These are phyloP conservation scores for Lactifluus pinguis DNA, from an alignment of 768 basidiomycete species.

Conservation along the genomic window DNA sequence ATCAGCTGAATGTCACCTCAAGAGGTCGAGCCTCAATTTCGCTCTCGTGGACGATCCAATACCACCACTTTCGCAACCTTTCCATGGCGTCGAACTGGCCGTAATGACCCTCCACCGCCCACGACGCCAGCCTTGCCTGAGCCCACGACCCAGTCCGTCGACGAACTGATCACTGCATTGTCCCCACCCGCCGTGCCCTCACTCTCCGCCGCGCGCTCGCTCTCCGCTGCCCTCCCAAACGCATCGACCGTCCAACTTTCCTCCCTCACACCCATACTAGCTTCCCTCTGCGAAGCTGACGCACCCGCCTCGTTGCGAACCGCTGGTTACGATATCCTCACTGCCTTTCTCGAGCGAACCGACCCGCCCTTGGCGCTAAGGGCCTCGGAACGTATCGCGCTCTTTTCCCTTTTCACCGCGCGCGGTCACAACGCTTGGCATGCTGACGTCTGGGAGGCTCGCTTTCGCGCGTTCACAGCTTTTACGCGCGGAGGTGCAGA, in stretches of 20 bases:
- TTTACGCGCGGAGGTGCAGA: slow-evolving; percentile 54
- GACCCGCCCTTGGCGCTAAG: slow-evolving; percentile 34
- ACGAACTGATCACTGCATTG: slow-evolving; percentile 38
- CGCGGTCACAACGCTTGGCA: slow-evolving; percentile 40
- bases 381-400: slow-evolving; percentile 52
- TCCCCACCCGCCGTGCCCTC: slow-evolving; percentile 56
- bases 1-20: slow-evolving; percentile 19
- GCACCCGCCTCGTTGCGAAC: slow-evolving; percentile 51
- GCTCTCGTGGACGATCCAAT: slow-evolving; percentile 33
- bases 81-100: slow-evolving; percentile 28
- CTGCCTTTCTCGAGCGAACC: slow-evolving; percentile 57
- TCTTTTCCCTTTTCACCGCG: slow-evolving; percentile 54
- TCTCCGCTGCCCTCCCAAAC: slow-evolving; percentile 45
- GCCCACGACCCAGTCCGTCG: slow-evolving; percentile 29
- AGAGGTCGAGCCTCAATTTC: slow-evolving; percentile 24
- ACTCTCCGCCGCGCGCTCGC: slow-evolving; percentile 48
- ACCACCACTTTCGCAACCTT: slow-evolving; percentile 35
- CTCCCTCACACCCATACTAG: slow-evolving; percentile 50
- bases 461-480: slow-evolving; percentile 57
- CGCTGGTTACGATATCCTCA: slow-evolving; percentile 63
- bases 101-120: slow-evolving; percentile 1
- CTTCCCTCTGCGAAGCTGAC: slow-evolving; percentile 45
- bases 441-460: slow-evolving; percentile 60
- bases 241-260: slow-evolving; percentile 35
- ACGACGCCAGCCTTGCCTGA: slow-evolving; percentile 23